Evolutionary conservation across 2,329 filamentous ascomycete species (phyloP), one percentile per base, ranked within the genome.

Genomic region (Colletotrichum somersetense): DNA sequence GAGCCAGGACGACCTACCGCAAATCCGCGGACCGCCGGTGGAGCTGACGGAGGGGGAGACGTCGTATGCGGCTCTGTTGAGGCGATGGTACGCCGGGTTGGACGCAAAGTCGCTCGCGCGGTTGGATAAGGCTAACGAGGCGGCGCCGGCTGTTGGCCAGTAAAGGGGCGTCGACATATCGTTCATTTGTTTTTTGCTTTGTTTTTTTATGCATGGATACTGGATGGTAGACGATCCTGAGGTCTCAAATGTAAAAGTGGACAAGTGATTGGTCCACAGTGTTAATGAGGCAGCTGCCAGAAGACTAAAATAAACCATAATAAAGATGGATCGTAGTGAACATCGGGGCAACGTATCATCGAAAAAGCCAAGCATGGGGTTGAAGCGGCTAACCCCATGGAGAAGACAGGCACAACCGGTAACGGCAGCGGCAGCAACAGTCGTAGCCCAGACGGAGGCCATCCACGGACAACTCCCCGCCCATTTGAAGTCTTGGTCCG

Each of bases 1-100:
- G 44, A 75, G 75, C 42, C 79, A 79, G 3, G 79, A 81, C 57
- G 77, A 78, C 63, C 79, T 85, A 55, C 81, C 87, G 53, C 87
- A 91, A 80, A 86, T 91, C 64, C 86, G 85, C 72, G 89, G 89
- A 0, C 87, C 89, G 65, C 89, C 89, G 0, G 85, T 91, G 26
- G 89, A 91, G 79, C 83, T 87, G 72, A 82, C 82, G 38, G 81
- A 83, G 18, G 81, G 79, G 38, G 89, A 91, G 79, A 81, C 80
- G 62, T 81, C 80, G 38, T 87, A 89, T 74, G 85, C 88, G 66
- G 77, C 77, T 57, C 81, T 83, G 65, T 78, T 91, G 74, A 83
- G 82, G 74, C 81, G 81, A 58, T 89, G 87, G 85, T 89, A 85
- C 78, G 76, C 77, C 35, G 77, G 83, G 56, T 78, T 91, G 62